Evolutionary conservation across 495 filamentous ascomycete species (phyloP).

Genomic region (Aspergillus saccharolyticus): DNA sequence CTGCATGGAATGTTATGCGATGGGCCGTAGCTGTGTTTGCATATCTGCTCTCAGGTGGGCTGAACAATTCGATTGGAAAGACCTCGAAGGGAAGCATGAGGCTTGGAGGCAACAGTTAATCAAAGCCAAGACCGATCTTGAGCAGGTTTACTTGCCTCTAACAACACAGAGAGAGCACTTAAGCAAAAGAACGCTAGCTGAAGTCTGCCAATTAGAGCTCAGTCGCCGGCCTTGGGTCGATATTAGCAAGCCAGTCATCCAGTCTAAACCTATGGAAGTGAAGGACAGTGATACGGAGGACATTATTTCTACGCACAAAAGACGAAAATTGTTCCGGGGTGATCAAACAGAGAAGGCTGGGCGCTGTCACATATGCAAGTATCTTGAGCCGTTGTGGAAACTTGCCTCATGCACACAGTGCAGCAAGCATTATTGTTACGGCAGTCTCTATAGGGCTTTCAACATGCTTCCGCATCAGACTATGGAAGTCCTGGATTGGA

Average conservation of each 20-base stretch:
- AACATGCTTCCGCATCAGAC: slow-evolving; percentile 74
- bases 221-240: slow-evolving; percentile 62
- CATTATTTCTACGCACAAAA: slow-evolving; percentile 41
- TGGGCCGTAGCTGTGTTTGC: slow-evolving; percentile 87
- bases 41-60: slow-evolving; percentile 82
- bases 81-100: slow-evolving; percentile 73
- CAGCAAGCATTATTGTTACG: slow-evolving; percentile 74
- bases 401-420: slow-evolving; percentile 74
- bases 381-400: slow-evolving; percentile 73
- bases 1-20: slow-evolving; percentile 93
- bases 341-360: slow-evolving; percentile 36
- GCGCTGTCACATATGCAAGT: slow-evolving; percentile 75
- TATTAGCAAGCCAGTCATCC: slow-evolving; percentile 39
- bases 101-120: slow-evolving; percentile 74
- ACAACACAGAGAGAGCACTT: slow-evolving; percentile 55
- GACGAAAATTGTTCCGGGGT: slow-evolving; percentile 39
- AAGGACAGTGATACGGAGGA: slow-evolving; percentile 18
- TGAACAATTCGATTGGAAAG: slow-evolving; percentile 83
- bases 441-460: slow-evolving; percentile 80
- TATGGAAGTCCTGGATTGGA: slow-evolving; percentile 75
- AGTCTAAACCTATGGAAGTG: slow-evolving; percentile 10
- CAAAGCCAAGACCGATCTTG: slow-evolving; percentile 55
- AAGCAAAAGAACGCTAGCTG: slow-evolving; percentile 71
- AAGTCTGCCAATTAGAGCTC: slow-evolving; percentile 86
- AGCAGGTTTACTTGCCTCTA: slow-evolving; percentile 56